These are phyloP conservation scores for Leptomonas pyrrhocoris DNA, from an alignment of 208 protist species.

Conservation along the genomic window DNA sequence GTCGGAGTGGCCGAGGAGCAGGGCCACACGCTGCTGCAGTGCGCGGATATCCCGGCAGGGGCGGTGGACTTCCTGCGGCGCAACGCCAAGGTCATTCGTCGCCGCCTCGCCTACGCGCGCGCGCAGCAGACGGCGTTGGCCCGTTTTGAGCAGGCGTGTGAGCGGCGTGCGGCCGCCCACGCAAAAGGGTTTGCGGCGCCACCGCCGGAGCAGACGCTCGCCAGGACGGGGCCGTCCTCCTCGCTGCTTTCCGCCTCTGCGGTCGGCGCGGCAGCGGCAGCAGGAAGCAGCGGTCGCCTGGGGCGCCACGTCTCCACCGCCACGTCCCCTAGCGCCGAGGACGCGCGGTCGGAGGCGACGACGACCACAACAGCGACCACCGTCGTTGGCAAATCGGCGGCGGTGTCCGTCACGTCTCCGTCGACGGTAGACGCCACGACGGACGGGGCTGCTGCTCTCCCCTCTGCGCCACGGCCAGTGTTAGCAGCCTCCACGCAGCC, in stretches of 20 bases:
- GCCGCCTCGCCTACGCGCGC: slow-evolving; percentile 31
- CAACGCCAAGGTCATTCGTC: slow-evolving; percentile 15
- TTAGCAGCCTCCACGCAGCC: background rate
- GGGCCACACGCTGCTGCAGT: slow-evolving; percentile 28
- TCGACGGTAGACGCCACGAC: background rate
- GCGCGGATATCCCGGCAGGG: slow-evolving; percentile 22
- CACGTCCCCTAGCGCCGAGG: slow-evolving; percentile 5
- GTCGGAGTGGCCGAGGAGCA: slow-evolving; percentile 18
- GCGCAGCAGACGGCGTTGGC: slow-evolving; percentile 11
- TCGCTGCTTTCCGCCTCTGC: background rate
- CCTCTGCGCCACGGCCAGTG: background rate
- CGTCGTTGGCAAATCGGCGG: background rate
- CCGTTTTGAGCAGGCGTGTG: slow-evolving; percentile 19
- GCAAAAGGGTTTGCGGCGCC: background rate
- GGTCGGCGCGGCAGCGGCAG: background rate
- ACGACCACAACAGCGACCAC: background rate
- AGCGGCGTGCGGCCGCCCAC: background rate
- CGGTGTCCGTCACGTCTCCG: background rate
- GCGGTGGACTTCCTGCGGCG: slow-evolving; percentile 37
- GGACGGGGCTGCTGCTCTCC: background rate
- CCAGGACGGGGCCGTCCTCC: background rate
- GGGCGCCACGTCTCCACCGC: background rate
- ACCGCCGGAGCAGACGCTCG: background rate
- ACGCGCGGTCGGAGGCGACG: slow-evolving; percentile 1
- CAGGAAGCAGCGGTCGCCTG: too few relatives aligned